Evolutionary conservation across 176 grass and related monocot genomes (phyloP), one percentile per base, ranked within the genome.

Genomic region (Rhynchospora breviuscula): DNA sequence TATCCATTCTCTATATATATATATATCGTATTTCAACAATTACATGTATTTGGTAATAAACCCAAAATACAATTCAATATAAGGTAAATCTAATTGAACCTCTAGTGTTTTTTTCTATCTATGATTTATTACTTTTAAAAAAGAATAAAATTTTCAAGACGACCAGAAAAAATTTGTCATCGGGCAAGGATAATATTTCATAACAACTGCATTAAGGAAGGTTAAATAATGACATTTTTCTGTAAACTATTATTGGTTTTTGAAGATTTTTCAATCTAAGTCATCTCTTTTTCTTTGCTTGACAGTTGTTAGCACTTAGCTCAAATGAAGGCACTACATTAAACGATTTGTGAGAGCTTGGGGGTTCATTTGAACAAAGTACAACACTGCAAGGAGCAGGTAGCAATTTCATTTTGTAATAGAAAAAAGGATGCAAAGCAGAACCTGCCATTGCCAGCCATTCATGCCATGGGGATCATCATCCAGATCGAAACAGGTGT

Each of bases 381-480:
- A 77, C 46, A 8, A 77, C 22, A 22, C 40, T 25, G 23, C 72
- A 77, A 65, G 15, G 62, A 26, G 3, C 18, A 40, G 59, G 35
- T 59, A 21, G 78, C 7, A 63, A 62, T 63, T 81, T 40, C 10
- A 72, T 43, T 48, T 72, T 43, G 25, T 81, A 44, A 5, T 62
- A 81, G 29, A 19, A 9, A 59, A 60, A 22, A 53, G 0, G 67
- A 29, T 78, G 45, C 59, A 57, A 56, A 29, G 67, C 29, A 19
- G 29, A 13, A 97, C 95, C 92, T 94, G 95, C 92, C 95, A 98
- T 56, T 89, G 65, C 95, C 95, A 98, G 80, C 92, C 95, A 78
- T 84, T 94, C 95, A 98, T 91, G 86, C 95, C 95, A 87, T 98
- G 95, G 18, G 95, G 95, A 67, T 98, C 95, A 86, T 98, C 95